Evolutionary conservation across 208 protist genomes (phyloP), one percentile per base, ranked within the genome.

Genomic region (Crithidia mellificae): DNA sequence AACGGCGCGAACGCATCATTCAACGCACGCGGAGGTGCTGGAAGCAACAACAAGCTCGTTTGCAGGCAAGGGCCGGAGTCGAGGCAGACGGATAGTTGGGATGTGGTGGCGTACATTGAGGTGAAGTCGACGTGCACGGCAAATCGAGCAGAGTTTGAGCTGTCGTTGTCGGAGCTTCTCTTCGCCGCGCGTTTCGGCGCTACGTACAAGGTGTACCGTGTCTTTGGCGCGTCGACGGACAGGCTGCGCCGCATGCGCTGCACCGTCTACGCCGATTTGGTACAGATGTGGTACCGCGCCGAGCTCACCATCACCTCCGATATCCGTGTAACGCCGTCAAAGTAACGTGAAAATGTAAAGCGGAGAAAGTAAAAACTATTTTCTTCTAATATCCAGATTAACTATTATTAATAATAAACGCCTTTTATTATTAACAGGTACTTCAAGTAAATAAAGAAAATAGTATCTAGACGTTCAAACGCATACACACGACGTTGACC

Each of bases 71-170:
- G 43, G 47, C 30, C 7, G 29, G 22, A 38, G 14, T 15, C 36
- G 4, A 39, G 57, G 5, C 0, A 52, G 7, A 19, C n/a, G 0
- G 30, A 29, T 2, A 9, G 24, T 12, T 63, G 49, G 57, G 74
- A 87, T 8, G 77, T 96, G 9, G 24, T 96, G 19, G 56, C 49
- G 12, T 93, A 84, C 44, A 65, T 92, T 25, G 91, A 96, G 63
- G 91, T 96, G 34, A 96, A 96, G 74, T 88, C 79, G 22, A 96
- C 91, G 2, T 82, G 75, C 41, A 85, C 81, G 19, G 50, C 59
- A 0, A 68, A 67, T 9, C 78, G 88, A 0, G 62, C 64, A 1
- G 87, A 91, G 54, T 96, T 96, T 80, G 88, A 96, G 66, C 64
- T 96, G 53, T 93, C 86, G 12, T 55, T 91, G 32, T 63, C 84